Evolutionary conservation across 2,329 filamentous ascomycete species (phyloP), one percentile per base, ranked within the genome.

Genomic region (Penicillium hordei): DNA sequence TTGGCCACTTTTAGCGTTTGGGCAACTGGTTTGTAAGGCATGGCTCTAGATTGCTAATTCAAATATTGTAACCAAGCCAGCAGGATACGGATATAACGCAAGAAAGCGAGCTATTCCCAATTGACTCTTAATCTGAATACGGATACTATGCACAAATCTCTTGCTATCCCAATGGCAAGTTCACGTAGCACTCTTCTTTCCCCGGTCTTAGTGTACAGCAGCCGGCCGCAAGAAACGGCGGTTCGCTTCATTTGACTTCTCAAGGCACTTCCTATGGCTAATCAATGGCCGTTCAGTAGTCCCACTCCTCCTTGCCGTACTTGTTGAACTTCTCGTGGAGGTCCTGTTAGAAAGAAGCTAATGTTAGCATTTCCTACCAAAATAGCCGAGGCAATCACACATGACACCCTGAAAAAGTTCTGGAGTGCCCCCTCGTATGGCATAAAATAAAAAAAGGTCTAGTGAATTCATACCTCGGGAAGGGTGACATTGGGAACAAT

Each of bases 271-370:
- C 21, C 36, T 29, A 31, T 42, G 43, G 57, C 59, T 59, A 56
- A 43, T 49, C 42, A 42, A 23, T 53, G 52, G 56, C 57, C 53
- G 59, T 66, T 60, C 70, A 76, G 65, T 74, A 75, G 65, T 76
- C 73, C 64, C 71, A 97, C 68, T 91, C 93, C 68, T 97, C 94
- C 87, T 97, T 97, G 78, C 94, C 94, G 87, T 91, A 97, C 85
- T 99, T 99, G 90, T 99, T 99, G 87, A 89, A 97, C 82, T 89
- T 89, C 70, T 99, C 94, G 81, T 99, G 94, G 65, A 97, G 86
- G 71, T 89, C 84, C 91, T 95, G 70, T 57, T 48, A 43, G 21
- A 58, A 33, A 44, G 12, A 39, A 52, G 33, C 39, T 33, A 21
- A 33, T 52, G 60, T 60, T 46, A 64, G 55, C 44, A 50, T 52